Percentiles rank a stretch among this genome's conserved stretches.
These are phyloP conservation scores for Salisapilia sapeloensis DNA, from an alignment of 352 stramenopile species.

Conservation along the genomic window DNA sequence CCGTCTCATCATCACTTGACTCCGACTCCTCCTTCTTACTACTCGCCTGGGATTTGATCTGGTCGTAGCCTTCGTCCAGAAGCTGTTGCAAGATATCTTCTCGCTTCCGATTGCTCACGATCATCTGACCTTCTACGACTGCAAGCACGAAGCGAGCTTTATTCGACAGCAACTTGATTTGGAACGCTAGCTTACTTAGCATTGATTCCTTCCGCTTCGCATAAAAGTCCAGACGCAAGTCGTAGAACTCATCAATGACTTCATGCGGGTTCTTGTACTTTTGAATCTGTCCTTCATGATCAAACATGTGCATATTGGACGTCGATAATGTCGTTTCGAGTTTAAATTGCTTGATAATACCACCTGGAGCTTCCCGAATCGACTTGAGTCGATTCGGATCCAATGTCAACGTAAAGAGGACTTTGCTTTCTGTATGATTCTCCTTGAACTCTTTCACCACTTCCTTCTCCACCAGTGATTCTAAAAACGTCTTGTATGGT, in stretches of 20 bases:
- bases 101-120: constrained; percentile 91
- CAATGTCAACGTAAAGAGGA: constrained; percentile 83
- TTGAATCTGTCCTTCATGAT: constrained; percentile 78
- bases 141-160: constrained; percentile 92
- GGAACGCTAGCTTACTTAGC: constrained; percentile 78
- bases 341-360: constrained; percentile 93
- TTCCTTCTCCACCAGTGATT: constrained; percentile 74
- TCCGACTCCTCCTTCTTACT: constrained; percentile 38
- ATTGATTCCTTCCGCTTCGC: constrained; percentile 80
- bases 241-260: constrained; percentile 91
- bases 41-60: constrained; percentile 18
- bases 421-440: constrained; percentile 86
- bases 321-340: constrained; percentile 87
- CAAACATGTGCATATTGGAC: constrained; percentile 97
- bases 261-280: constrained; percentile 87
- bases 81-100: constrained; percentile 85
- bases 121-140: constrained; percentile 82
- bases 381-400: constrained; percentile 49
- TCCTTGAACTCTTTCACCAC: constrained; percentile 88
- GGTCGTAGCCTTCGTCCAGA: constrained; percentile 78
- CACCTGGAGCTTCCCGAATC: constrained; percentile 36
- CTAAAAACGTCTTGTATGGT: constrained; percentile 91
- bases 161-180: constrained; percentile 85
- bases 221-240: constrained; percentile 86
- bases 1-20: constrained; percentile 28